A percentile compares a stretch with the other conserved stretches of the same genome.
phyloP scores from a whole-genome alignment of 768 basidiomycete species.

The Suillus subluteus region DNA sequence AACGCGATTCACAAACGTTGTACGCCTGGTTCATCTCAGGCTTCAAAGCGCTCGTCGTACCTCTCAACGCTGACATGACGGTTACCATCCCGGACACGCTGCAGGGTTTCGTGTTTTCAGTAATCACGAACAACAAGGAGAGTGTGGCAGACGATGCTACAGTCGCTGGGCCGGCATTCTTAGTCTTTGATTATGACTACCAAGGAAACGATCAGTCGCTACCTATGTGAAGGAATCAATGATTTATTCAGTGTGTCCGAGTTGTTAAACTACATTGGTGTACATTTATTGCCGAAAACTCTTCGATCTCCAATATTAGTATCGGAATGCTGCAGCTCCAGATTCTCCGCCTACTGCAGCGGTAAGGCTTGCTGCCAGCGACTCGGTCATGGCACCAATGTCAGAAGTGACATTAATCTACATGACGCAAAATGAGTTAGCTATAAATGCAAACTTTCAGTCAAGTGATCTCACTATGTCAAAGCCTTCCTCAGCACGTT shows the following conservation, averaged over 20 bases:
- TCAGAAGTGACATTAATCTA: slow-evolving; percentile 57
- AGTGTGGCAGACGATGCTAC: slow-evolving; percentile 48
- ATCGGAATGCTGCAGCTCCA: slow-evolving; percentile 13
- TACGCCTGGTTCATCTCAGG: slow-evolving; percentile 57
- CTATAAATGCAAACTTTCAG: slow-evolving; percentile 18
- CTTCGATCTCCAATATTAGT: slow-evolving; percentile 11
- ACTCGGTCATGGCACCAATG: slow-evolving; percentile 46
- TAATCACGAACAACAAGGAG: slow-evolving; percentile 45
- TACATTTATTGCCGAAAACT: slow-evolving; percentile 1
- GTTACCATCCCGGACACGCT: slow-evolving; percentile 46
- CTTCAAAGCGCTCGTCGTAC: slow-evolving; percentile 44
- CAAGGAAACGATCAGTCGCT: slow-evolving; percentile 1
- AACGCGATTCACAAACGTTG: slow-evolving; percentile 19
- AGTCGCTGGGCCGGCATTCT: slow-evolving; percentile 59
- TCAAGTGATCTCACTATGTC: slow-evolving; percentile 46
- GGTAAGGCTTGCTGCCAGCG: slow-evolving; percentile 24
- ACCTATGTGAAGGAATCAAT: background rate
- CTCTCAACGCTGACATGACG: slow-evolving; percentile 36
- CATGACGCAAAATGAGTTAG: background rate
- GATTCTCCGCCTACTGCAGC: slow-evolving; percentile 25
- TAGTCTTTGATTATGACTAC: slow-evolving; percentile 41
- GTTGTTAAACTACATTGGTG: background rate
- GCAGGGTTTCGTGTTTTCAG: slow-evolving; percentile 54
- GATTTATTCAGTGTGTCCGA: background rate
- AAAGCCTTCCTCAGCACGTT: slow-evolving; percentile 52